A percentile compares a stretch with the other conserved stretches of the same genome.
Conservation (phyloP, 768 basidiomycete species). For the Calocybe gangraenosa region DNA sequence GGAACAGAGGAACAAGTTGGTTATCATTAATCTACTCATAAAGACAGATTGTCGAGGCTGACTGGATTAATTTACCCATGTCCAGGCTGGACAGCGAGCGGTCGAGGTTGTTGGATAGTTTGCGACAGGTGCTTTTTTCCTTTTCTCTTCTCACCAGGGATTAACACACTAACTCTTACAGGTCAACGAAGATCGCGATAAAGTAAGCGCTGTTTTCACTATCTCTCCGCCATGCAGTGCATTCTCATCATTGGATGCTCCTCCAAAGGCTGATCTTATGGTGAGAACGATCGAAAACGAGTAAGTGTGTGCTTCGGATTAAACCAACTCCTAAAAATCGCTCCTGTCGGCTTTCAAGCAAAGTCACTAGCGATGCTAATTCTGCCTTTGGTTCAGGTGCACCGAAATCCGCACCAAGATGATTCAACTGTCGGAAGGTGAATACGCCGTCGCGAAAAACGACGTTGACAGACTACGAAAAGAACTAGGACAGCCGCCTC, state of each 20-base stretch:
- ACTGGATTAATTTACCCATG: neutral
- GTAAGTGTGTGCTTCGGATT: constrained; percentile 32
- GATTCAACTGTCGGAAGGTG: constrained; percentile 62
- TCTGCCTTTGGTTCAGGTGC: constrained; percentile 40
- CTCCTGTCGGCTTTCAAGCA: too few species aligned
- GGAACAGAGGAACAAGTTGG: constrained; percentile 83
- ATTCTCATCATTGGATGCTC: constrained; percentile 5
- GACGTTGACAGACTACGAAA: constrained; percentile 74
- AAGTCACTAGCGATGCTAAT: too few species aligned
- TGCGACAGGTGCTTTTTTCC: constrained; percentile 54
- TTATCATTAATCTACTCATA: constrained; percentile 7
- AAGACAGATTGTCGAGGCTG: too few species aligned
- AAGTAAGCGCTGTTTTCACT: constrained; percentile 29
- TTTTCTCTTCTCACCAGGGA: too few species aligned
- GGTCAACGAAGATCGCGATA: constrained; percentile 83
- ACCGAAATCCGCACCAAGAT: constrained; percentile 66
- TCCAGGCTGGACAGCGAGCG: constrained; percentile 77
- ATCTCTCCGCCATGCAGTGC: neutral
- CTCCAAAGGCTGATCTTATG: constrained; percentile 57
- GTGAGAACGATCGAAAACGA: constrained; percentile 67
- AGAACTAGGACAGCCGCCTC: constrained; percentile 72
- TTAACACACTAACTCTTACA: constrained; percentile 25
- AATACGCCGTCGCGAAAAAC: constrained; percentile 67
- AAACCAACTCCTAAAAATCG: too few species aligned
- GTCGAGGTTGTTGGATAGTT: constrained; percentile 56